Percentiles rank a stretch among this genome's conserved stretches.
phyloP scores from a whole-genome alignment of 129 eudicot genomes.

The Dittrichia graveolens region DNA sequence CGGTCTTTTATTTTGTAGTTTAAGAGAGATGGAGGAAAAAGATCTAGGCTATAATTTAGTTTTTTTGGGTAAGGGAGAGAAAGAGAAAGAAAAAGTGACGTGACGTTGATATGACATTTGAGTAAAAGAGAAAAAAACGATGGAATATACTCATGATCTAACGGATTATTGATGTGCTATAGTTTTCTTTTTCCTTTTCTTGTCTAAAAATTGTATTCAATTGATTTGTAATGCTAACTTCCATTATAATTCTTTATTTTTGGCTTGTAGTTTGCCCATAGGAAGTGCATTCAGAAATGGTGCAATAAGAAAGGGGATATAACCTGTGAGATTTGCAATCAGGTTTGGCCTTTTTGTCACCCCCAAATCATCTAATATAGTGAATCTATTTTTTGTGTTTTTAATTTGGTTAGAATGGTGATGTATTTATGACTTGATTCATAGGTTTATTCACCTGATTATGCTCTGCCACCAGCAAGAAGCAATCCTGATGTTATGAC shows the following conservation, averaged over 20 bases:
- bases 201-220: neutral
- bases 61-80: no score
- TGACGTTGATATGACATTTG: no score
- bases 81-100: no score
- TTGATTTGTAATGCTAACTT: neutral
- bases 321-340: conserved; percentile 84
- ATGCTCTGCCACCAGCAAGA: conserved; percentile 61
- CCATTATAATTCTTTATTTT: neutral
- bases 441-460: conserved; percentile 68
- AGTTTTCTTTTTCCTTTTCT: neutral
- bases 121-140: no score
- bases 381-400: neutral
- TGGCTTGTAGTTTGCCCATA: conserved; percentile 73
- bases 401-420: neutral
- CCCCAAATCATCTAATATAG: neutral
- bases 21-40: no score
- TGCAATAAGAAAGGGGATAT: conserved; percentile 81
- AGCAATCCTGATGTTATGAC: conserved; percentile 60
- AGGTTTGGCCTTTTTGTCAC: conserved; percentile 41
- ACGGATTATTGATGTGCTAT: neutral
- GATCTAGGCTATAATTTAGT: no score
- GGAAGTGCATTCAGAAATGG: conserved; percentile 90
- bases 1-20: no score
- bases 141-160: no score
- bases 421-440: conserved; percentile 6